Percentiles rank a stretch among this genome's conserved stretches.
Conservation (phyloP, 2,329 filamentous ascomycete species). For the Claviceps maximensis region DNA sequence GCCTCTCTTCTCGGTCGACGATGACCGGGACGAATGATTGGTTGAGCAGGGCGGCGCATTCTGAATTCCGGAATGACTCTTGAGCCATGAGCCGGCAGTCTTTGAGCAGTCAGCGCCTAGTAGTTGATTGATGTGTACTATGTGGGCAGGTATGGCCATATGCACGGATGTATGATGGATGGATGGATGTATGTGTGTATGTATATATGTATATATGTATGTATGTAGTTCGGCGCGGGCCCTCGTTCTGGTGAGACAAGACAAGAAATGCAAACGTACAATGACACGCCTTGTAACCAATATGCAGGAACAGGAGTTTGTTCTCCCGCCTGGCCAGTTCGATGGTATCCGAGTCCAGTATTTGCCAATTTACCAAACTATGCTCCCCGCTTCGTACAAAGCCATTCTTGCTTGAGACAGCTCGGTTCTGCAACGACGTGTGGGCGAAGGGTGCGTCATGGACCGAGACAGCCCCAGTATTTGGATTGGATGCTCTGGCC, state of each 20-base stretch:
- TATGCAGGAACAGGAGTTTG: slow-evolving; percentile 82
- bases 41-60: slow-evolving; percentile 74
- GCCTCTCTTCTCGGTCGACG: slow-evolving; percentile 84
- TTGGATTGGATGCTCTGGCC: slow-evolving; percentile 16
- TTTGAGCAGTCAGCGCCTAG: slow-evolving; percentile 20
- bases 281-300: slow-evolving; percentile 91
- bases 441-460: slow-evolving; percentile 6
- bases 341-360: slow-evolving; percentile 67
- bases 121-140: neutral
- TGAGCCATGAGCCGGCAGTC: slow-evolving; percentile 84
- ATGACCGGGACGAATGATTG: slow-evolving; percentile 81
- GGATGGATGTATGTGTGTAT: too few species aligned
- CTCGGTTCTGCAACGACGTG: slow-evolving; percentile 22
- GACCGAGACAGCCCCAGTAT: slow-evolving; percentile 5
- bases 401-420: slow-evolving; percentile 29
- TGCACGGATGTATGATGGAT: too few species aligned
- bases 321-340: slow-evolving; percentile 68
- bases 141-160: too few species aligned
- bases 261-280: slow-evolving; percentile 41
- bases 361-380: slow-evolving; percentile 85
- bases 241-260: neutral
- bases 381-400: slow-evolving; percentile 60
- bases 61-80: slow-evolving; percentile 76
- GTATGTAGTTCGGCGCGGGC: too few species aligned
- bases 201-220: too few species aligned